phyloP scores from a whole-genome alignment of 176 grass and related monocot genomes.

The bread wheat (Triticum aestivum) region IWGSC_CS_RefSeq_v2.1 NC_057796.1:32552069-32552568 shows the following conservation, averaged over 20 bases:
- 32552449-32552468: conserved; percentile 34
- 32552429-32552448: background rate
- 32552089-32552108: too few relatives aligned
- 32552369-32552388: conserved; percentile 33
- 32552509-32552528: conserved; percentile 33
- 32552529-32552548: conserved; percentile 24
- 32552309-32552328: conserved; percentile 20
- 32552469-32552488: background rate
- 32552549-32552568: conserved; percentile 39
- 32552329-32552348: conserved; percentile 11
- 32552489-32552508: background rate
- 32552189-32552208: too few relatives aligned
- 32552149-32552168: too few relatives aligned
- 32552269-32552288: too few relatives aligned
- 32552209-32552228: too few relatives aligned
- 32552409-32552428: conserved; percentile 21
- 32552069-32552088: too few relatives aligned
- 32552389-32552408: conserved; percentile 35
- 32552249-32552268: too few relatives aligned
- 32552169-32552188: too few relatives aligned
- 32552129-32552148: too few relatives aligned
- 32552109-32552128: too few relatives aligned
- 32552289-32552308: too few relatives aligned
- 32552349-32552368: conserved; percentile 17
- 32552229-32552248: too few relatives aligned